These are phyloP conservation scores for Suillus subluteus DNA, from an alignment of 768 basidiomycete genomes.

Conservation along the genomic window DNA sequence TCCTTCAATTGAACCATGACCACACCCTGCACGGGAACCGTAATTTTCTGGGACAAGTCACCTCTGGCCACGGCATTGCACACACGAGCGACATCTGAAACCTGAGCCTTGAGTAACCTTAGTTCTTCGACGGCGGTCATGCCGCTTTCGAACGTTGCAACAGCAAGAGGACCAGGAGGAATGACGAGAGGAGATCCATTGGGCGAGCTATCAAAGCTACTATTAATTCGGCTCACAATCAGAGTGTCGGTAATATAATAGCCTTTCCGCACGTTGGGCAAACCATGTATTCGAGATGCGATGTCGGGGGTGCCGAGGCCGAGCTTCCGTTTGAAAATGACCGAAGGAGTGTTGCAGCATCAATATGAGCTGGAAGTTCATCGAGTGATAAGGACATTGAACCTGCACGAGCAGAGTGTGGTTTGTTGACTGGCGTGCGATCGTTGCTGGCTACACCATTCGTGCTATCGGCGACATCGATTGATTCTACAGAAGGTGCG, in stretches of 20 bases:
- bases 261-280: constrained; percentile 62
- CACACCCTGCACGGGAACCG: constrained; percentile 75
- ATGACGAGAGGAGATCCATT: constrained; percentile 48
- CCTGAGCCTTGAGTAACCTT: constrained; percentile 79
- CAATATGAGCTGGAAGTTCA: constrained; percentile 45
- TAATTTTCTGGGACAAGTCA: constrained; percentile 78
- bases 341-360: constrained; percentile 37
- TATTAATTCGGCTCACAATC: constrained; percentile 35
- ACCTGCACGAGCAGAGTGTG: constrained; percentile 34
- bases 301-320: constrained; percentile 49
- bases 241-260: constrained; percentile 50
- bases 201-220: constrained; percentile 29
- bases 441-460: constrained; percentile 31
- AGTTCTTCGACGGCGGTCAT: constrained; percentile 80
- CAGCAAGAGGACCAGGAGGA: constrained; percentile 57
- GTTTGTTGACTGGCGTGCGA: constrained; percentile 23
- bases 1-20: constrained; percentile 84
- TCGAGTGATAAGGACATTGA: constrained; percentile 58
- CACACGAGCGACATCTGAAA: constrained; percentile 79
- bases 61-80: constrained; percentile 81
- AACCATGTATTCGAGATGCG: constrained; percentile 41
- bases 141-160: constrained; percentile 59
- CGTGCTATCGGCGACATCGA: constrained; percentile 31
- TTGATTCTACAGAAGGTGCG: not conserved
- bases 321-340: constrained; percentile 36